Evolutionary conservation across 805 yeast genomes (phyloP), one percentile per base, ranked within the genome.

Genomic region (Teunomyces tritomae): DNA sequence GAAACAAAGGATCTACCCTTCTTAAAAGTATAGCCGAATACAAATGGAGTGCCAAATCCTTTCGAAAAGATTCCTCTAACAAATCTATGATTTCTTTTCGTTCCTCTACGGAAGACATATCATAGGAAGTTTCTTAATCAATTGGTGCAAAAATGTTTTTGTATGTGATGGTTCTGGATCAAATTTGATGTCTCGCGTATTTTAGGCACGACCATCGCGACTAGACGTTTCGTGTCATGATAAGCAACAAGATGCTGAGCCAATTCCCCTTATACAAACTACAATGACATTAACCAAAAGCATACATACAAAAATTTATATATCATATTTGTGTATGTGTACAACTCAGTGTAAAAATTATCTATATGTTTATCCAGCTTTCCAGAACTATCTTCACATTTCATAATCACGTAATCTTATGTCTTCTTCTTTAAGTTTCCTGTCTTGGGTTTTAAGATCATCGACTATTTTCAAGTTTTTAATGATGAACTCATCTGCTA

Each of bases 41-140:
- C 3, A 88, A 63, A 63, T 87, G 96, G 2, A 80, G 57, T 0
- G 85, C 76, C 28, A 87, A 64, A 62, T 87, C 90, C 9, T 63
- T 63, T 28, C 82, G 63, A 49, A 74, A 79, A 1, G 74, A 73
- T 10, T 68, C 68, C 53, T 85, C 88, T 20, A 83, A 41, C 6
- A 55, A 33, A 9, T 60, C 55, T n/a, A 68, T 47, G 5, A 62
- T 55, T 36, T 57, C 60, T 20, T 55, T 55, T 40, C 57, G 47
- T 46, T 64, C 70, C 20, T 20, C 24, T 14, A 44, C 20, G 4
- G 49, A 20, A 9, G 50, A 24, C 50, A 48, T 48, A 28, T 11
- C 29, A 8, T 20, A 6, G 34, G 13, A 37, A n/a, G 3, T 11
- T 3, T 11, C 20, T 17, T 8, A 7, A 16, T 24, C 16, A 20